Conservation (phyloP, 306 rosid species). For the Acmispon strigosus region DNA sequence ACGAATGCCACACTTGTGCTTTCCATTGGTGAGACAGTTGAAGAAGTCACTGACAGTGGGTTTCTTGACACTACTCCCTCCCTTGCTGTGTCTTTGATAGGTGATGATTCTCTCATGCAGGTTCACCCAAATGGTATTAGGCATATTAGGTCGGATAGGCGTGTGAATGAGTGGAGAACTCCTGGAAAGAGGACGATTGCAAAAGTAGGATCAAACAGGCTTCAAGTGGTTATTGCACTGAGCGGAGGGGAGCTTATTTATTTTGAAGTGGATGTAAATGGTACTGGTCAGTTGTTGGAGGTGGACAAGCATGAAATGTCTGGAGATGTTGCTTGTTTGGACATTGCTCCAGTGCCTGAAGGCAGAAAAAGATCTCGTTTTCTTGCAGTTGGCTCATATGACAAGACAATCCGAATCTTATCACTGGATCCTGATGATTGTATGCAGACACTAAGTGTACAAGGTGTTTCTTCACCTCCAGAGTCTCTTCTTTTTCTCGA, state of each 20-base stretch:
- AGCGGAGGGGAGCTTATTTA: slow-evolving; percentile 94
- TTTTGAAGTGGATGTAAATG: slow-evolving; percentile 93
- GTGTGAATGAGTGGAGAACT: slow-evolving; percentile 95
- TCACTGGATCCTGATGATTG: slow-evolving; percentile 94
- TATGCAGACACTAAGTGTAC: slow-evolving; percentile 84
- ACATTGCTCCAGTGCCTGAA: slow-evolving; percentile 94
- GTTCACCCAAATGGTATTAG: slow-evolving; percentile 99
- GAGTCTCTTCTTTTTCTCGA: slow-evolving; percentile 95
- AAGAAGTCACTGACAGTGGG: slow-evolving; percentile 96
- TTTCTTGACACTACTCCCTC: slow-evolving; percentile 95
- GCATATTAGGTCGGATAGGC: slow-evolving; percentile 99
- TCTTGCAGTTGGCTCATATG: slow-evolving; percentile 92
- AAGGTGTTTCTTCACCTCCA: slow-evolving; percentile 89
- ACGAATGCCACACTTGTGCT: slow-evolving; percentile 90
- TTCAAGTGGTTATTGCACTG: slow-evolving; percentile 93
- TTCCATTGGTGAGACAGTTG: slow-evolving; percentile 97
- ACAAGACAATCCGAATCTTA: slow-evolving; percentile 78
- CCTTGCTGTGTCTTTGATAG: slow-evolving; percentile 94
- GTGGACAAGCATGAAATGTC: slow-evolving; percentile 97
- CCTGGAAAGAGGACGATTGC: slow-evolving; percentile 94
- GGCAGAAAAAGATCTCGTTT: slow-evolving; percentile 94
- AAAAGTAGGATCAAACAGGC: slow-evolving; percentile 86
- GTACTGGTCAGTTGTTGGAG: slow-evolving; percentile 95
- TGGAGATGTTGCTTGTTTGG: slow-evolving; percentile 92
- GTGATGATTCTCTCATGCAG: slow-evolving; percentile 98